Evolutionary conservation across 2,329 filamentous ascomycete genomes (phyloP).

Genomic region (Bipolaris sorokiniana): DNA sequence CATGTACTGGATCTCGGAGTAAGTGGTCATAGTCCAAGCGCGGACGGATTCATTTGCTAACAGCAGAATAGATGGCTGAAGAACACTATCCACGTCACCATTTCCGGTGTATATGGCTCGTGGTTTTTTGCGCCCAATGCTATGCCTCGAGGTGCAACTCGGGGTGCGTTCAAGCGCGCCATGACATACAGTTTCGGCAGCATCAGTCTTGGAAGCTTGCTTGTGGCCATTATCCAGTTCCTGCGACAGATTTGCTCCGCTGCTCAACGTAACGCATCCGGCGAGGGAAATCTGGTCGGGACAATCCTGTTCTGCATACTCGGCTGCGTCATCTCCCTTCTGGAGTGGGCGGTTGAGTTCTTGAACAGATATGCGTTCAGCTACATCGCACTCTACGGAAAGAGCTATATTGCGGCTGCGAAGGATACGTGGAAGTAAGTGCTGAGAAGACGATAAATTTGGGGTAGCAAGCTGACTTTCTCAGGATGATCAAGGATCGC

Average conservation of each 20-base stretch:
- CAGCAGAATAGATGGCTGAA: constrained; percentile 68
- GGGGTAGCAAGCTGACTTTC: constrained; percentile 18
- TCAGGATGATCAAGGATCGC: constrained; percentile 82
- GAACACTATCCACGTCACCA: constrained; percentile 87
- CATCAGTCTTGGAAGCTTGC: constrained; percentile 82
- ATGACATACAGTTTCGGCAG: constrained; percentile 92
- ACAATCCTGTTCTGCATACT: constrained; percentile 74
- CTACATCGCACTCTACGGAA: constrained; percentile 92
- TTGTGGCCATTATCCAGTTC: constrained; percentile 87
- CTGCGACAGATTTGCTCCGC: constrained; percentile 81
- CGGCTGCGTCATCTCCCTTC: constrained; percentile 74
- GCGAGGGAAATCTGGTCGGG: constrained; percentile 71
- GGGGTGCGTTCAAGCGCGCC: constrained; percentile 80
- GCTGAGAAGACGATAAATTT: constrained; percentile 13
- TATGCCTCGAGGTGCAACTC: constrained; percentile 78
- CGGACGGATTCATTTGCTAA: constrained; percentile 56
- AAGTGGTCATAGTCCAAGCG: constrained; percentile 14
- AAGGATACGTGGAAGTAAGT: constrained; percentile 80
- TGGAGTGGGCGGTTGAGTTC: constrained; percentile 87
- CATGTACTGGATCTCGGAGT: constrained; percentile 89
- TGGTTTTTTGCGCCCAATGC: constrained; percentile 84
- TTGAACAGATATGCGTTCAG: constrained; percentile 92
- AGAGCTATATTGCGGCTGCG: constrained; percentile 81
- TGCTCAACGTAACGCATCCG: constrained; percentile 69
- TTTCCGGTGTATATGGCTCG: constrained; percentile 86